These are phyloP conservation scores for Neoboletus subvelutipes DNA, from an alignment of 768 basidiomycete species.

Conservation along the genomic window DNA sequence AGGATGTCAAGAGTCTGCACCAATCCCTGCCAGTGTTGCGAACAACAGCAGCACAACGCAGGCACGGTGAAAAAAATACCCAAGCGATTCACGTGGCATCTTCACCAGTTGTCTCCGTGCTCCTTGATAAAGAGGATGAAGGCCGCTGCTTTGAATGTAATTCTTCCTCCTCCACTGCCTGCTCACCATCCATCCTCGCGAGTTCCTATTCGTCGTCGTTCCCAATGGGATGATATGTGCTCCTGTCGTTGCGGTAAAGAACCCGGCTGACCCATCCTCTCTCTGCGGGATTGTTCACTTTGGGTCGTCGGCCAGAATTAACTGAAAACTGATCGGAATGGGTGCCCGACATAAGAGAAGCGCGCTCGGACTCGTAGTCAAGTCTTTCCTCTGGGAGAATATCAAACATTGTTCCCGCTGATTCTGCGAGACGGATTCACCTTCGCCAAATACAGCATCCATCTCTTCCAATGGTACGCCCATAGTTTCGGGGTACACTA, in stretches of 20 bases:
- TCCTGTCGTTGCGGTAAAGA: conserved; percentile 42
- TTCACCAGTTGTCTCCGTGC: conserved; percentile 6
- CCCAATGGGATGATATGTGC: conserved; percentile 48
- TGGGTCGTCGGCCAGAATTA: conserved; percentile 26
- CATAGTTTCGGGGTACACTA: conserved; percentile 86
- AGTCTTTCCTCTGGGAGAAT: conserved; percentile 49
- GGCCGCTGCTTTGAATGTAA: conserved; percentile 12
- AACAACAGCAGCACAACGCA: conserved; percentile 5
- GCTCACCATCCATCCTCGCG: conserved; percentile 47
- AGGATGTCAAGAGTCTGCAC: background rate
- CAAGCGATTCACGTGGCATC: conserved; percentile 8
- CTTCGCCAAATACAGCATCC: conserved; percentile 89
- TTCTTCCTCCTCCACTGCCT: conserved; percentile 28
- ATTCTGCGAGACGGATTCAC: conserved; percentile 32
- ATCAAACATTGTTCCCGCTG: conserved; percentile 17
- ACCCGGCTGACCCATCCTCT: conserved; percentile 53
- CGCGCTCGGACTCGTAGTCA: conserved; percentile 65
- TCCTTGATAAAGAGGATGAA: conserved; percentile 12
- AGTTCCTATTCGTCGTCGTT: conserved; percentile 54
- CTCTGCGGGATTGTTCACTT: conserved; percentile 19
- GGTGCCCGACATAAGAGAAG: conserved; percentile 48
- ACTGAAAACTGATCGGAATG: conserved; percentile 41
- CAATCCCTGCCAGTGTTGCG: conserved; percentile 5
- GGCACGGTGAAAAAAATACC: background rate
- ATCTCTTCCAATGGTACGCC: conserved; percentile 88